These are phyloP conservation scores for Malus sieversii DNA, from an alignment of 306 rosid genomes.

Conservation along the genomic window DNA sequence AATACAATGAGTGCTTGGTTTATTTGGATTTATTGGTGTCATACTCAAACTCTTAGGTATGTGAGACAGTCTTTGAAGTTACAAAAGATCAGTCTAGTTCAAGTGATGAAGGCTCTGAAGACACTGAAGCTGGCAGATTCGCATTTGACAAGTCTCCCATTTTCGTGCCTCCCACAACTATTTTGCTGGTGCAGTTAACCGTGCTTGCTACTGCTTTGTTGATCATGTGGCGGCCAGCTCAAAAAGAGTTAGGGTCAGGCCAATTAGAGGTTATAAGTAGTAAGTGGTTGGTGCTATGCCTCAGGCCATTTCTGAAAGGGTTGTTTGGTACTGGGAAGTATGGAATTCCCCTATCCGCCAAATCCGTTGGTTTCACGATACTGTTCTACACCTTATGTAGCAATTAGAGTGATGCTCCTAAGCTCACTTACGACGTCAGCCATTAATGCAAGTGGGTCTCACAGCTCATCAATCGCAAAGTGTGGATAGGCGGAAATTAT, in stretches of 20 bases:
- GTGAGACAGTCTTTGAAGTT: slow-evolving; percentile 37
- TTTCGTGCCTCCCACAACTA: slow-evolving; percentile 51
- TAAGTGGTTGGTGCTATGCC: slow-evolving; percentile 36
- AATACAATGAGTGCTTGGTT: slow-evolving; percentile 26
- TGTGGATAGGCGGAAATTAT: too few species aligned
- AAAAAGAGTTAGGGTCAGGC: slow-evolving; percentile 26
- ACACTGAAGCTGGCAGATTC: slow-evolving; percentile 25
- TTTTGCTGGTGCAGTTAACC: slow-evolving; percentile 42
- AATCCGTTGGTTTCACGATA: slow-evolving; percentile 30
- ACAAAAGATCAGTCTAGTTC: slow-evolving; percentile 40
- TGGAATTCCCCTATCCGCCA: slow-evolving; percentile 25
- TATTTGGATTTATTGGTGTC: slow-evolving; percentile 33
- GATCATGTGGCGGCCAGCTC: slow-evolving; percentile 8
- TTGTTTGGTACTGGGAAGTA: slow-evolving; percentile 43
- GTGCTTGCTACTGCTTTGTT: slow-evolving; percentile 27
- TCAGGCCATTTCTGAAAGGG: slow-evolving; percentile 53
- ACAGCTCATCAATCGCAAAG: too few species aligned
- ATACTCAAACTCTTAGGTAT: slow-evolving; percentile 35
- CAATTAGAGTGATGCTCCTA: neutral
- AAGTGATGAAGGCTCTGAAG: neutral
- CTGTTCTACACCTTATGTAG: slow-evolving; percentile 33
- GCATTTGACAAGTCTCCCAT: slow-evolving; percentile 48
- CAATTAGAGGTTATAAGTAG: slow-evolving; percentile 37
- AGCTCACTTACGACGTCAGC: too few species aligned
- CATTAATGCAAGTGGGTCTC: too few species aligned